phyloP scores from a whole-genome alignment of 352 stramenopile species.

The Globisporangium acanthophoron region DNA sequence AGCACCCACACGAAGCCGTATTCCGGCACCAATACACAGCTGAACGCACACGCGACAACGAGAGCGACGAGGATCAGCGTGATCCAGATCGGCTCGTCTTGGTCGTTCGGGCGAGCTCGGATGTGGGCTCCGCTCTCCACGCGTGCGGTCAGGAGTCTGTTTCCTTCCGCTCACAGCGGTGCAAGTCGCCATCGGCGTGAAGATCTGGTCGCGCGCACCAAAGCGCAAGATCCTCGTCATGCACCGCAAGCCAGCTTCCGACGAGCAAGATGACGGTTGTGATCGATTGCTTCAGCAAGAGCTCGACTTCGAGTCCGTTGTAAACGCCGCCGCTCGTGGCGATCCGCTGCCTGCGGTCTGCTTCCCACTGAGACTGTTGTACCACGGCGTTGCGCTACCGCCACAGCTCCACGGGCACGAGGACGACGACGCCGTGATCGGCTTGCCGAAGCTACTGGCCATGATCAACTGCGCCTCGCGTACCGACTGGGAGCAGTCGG shows the following conservation, averaged over 20 bases:
- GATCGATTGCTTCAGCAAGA: neutral
- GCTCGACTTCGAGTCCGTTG: neutral
- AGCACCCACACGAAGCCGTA: neutral
- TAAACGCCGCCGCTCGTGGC: neutral
- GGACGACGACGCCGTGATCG: neutral
- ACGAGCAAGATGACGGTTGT: neutral
- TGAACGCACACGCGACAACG: neutral
- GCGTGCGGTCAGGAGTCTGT: neutral
- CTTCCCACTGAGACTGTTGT: slow-evolving; percentile 56
- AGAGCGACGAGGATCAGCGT: neutral
- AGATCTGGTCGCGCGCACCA: neutral
- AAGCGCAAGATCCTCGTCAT: neutral
- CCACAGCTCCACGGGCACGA: neutral
- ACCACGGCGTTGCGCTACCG: neutral
- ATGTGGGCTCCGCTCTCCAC: neutral
- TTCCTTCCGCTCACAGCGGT: neutral
- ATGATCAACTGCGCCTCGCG: neutral
- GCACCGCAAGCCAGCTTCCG: neutral
- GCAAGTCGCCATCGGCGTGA: neutral
- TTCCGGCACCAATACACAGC: neutral
- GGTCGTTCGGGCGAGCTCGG: neutral
- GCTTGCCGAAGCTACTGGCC: neutral
- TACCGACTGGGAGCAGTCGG: no score
- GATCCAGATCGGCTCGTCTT: neutral
- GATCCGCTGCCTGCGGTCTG: slow-evolving; percentile 18